phyloP scores from a whole-genome alignment of 2,329 filamentous ascomycete genomes.

The Arthrobotrys megalospora region DNA sequence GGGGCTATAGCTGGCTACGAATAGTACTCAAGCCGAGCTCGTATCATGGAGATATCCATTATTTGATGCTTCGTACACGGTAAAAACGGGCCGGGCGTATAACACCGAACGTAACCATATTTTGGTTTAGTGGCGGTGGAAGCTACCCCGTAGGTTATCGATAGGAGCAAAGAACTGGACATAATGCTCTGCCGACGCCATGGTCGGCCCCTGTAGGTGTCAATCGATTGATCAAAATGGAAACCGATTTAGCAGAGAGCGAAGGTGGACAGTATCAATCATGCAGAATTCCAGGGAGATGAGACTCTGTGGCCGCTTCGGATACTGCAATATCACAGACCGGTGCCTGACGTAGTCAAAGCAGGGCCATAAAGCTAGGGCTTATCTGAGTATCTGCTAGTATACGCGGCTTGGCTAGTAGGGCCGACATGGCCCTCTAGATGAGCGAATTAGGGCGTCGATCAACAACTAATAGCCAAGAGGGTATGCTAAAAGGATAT shows the following conservation, averaged over 20 bases:
- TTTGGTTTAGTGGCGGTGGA: not conserved
- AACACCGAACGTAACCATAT: not conserved
- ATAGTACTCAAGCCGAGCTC: too few species aligned
- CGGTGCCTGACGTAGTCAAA: not conserved
- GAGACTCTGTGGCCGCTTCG: not conserved
- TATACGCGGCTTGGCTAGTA: not conserved
- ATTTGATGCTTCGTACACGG: not conserved
- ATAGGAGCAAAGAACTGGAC: not conserved
- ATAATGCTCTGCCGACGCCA: not conserved
- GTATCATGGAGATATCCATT: not conserved
- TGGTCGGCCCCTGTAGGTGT: not conserved
- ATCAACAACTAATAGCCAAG: not conserved
- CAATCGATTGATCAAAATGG: not conserved
- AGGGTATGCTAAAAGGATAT: not conserved
- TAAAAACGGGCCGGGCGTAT: constrained; percentile 20
- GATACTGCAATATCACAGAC: not conserved
- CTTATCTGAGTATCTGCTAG: not conserved
- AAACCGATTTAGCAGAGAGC: constrained; percentile 2
- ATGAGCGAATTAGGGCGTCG: constrained; percentile 23
- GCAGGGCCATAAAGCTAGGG: constrained; percentile 4
- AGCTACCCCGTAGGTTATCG: not conserved
- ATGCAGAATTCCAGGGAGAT: not conserved
- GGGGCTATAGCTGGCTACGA: not conserved
- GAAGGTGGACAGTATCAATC: constrained; percentile 9
- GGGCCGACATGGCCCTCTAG: constrained; percentile 2